Base-by-base conservation (phyloP, 2,329 filamentous ascomycete genomes). In the Botrytis cinerea region DNA sequence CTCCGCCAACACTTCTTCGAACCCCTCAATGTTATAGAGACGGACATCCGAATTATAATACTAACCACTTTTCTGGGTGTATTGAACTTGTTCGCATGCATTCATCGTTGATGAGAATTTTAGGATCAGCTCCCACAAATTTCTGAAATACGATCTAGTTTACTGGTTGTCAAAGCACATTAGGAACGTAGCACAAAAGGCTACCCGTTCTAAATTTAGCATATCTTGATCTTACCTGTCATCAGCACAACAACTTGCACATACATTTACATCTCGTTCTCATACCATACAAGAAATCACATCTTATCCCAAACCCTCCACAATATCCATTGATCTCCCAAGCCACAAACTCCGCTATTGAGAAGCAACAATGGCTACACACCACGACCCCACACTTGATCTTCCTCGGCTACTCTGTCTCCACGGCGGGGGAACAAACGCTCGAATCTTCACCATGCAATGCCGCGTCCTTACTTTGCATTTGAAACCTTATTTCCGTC, bases 381-480 rank as follows among this genome's bases (percentile, higher is more conserved):
- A 45, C 2, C 71, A 54, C 57, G 72, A 73, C 61, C 68, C 72
- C 59, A 74, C 69, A 32, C 60, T 74, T 18, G 43, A 75, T 8
- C 72, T 76, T 28, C 92, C 92, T 4, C 90, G 92, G 74, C 89
- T 95, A 77, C 90, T 95, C 77, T 94, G 92, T 82, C 89, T 95
- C n/a, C 92, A 95, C 81, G 92, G 92, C 80, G 92, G 92, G 78
- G 92, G 92, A 75, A 89, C 91, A 76, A 94, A 92, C 79, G 90
- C 87, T n/a, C 80, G 85, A 59, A 88, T 94, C 80, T 94, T 94
- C 84, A 84, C 86, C 75, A 81, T 87, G 18, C 92, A 95, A 83
- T 89, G 89, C 77, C 91, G 92, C 75, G 84, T 84, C 25, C 40
- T 73, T 4, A 46, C 48, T 35, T 16, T 57, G 1, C 67, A 71